Base-by-base conservation (phyloP, 2,329 filamentous ascomycete genomes). In the Apiospora saccharicola region DNA sequence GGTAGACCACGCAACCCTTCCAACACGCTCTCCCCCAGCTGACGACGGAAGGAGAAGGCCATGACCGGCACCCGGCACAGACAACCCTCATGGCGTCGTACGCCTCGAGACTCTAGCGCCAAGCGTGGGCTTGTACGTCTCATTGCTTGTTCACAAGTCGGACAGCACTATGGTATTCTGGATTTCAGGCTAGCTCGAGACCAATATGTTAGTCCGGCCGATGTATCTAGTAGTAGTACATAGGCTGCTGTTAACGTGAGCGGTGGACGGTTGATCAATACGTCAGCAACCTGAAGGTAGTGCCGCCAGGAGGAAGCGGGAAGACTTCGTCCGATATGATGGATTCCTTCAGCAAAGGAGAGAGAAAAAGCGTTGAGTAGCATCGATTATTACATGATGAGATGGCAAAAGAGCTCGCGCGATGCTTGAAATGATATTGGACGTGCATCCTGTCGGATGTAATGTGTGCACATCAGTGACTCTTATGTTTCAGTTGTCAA, bases 51-150 rank as follows among this genome's bases (percentile, higher is more conserved):
- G 37, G 37, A 8, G n/a, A n/a, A 10, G 46, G 6, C 22, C 6
- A 49, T 49, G 57, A 22, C 30, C 57, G 57, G 57, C 34, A 64
- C 10, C 57, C 57, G 57, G 57, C 57, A 64, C 57, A 64, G 57
- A 41, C 10, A 2, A 24, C 22, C 34, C 57, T 41, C 57, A 37
- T 64, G 57, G 57, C 22, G 57, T n/a, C 8, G 34, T 37, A 30
- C 57, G 57, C 34, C 57, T 41, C 57, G 8, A 13, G 16, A 10
- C 57, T n/a, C 53, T 64, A 64, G 19, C 22, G 22, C 22, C 30
- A 22, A 19, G 57, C 22, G 3, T 4, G 46, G 19, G 19, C 46
- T 22, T 47, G 8, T 47, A 47, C 46, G 16, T n/a, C 37, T 22
- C 57, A 41, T 41, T 41, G 34, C 57, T 41, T 64, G 57, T 64